Conservation (phyloP, 176 grass and related monocot genomes). For the Cenchrus purpureus region DNA sequence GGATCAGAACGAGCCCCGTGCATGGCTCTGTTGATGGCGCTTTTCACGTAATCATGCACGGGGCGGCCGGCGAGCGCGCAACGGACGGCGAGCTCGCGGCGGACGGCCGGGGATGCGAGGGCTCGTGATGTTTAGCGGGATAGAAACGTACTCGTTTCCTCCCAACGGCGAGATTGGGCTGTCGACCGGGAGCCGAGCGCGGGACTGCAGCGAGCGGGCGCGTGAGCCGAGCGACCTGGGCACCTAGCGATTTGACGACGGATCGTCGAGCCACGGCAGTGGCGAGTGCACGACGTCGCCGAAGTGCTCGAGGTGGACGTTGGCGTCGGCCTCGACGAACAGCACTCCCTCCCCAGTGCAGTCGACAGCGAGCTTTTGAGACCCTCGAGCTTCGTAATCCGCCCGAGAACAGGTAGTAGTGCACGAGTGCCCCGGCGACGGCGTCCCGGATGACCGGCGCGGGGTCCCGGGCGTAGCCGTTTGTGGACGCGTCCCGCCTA, state of each 20-base stretch:
- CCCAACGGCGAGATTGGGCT: too few relatives aligned
- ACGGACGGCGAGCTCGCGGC: too few relatives aligned
- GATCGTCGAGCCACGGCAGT: constrained; percentile 40
- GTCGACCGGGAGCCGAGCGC: too few relatives aligned
- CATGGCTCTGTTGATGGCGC: too few relatives aligned
- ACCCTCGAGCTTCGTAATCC: constrained; percentile 39
- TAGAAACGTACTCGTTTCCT: too few relatives aligned
- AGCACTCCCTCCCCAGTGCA: constrained; percentile 58
- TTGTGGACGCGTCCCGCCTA: not conserved
- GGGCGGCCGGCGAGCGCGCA: too few relatives aligned
- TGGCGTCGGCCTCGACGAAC: constrained; percentile 59
- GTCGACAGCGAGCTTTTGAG: constrained; percentile 57
- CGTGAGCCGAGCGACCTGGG: not conserved
- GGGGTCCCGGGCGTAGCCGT: not conserved
- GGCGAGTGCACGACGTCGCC: constrained; percentile 46
- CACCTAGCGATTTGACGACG: not conserved
- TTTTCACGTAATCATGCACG: too few relatives aligned
- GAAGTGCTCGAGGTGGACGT: constrained; percentile 50
- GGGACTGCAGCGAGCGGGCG: too few relatives aligned
- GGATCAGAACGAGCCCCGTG: too few relatives aligned
- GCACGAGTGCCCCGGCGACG: too few relatives aligned
- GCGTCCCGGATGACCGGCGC: not conserved
- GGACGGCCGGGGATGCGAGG: too few relatives aligned
- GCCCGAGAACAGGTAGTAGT: constrained; percentile 56
- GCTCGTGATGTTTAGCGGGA: too few relatives aligned